phyloP scores from a whole-genome alignment of 2,329 filamentous ascomycete genomes.

The Fusarium albidum region DNA sequence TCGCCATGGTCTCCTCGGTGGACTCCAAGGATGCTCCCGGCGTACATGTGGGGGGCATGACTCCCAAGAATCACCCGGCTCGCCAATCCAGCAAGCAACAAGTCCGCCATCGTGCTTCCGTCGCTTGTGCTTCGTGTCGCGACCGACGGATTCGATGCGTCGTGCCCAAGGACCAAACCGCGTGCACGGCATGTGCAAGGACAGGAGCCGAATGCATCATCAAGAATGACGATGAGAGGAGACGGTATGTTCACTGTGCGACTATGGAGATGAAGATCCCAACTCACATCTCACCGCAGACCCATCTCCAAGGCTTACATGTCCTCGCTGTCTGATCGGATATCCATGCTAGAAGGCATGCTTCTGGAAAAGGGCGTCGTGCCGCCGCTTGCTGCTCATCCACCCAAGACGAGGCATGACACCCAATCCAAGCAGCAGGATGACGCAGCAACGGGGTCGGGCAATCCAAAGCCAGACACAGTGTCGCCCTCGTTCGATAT shows the following conservation, averaged over 20 bases:
- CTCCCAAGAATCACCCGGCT: constrained; percentile 37
- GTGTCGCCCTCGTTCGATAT: constrained; percentile 34
- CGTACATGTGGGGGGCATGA: constrained; percentile 34
- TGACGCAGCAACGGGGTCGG: not conserved
- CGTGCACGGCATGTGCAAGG: constrained; percentile 62
- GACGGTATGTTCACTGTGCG: constrained; percentile 50
- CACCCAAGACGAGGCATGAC: constrained; percentile 59
- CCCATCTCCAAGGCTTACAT: constrained; percentile 67
- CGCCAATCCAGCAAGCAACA: constrained; percentile 47
- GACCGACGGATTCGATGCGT: constrained; percentile 59
- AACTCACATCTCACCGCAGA: constrained; percentile 42
- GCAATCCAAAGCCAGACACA: constrained; percentile 9
- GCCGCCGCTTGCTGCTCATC: constrained; percentile 60
- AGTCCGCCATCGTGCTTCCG: constrained; percentile 58
- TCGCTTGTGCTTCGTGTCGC: constrained; percentile 63
- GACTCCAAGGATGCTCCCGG: constrained; percentile 24
- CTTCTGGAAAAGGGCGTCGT: constrained; percentile 58
- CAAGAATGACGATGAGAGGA: constrained; percentile 64
- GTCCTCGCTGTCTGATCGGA: constrained; percentile 63
- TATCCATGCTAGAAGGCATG: constrained; percentile 60
- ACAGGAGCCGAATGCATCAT: constrained; percentile 61
- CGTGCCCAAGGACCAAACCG: constrained; percentile 58
- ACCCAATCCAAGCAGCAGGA: constrained; percentile 40
- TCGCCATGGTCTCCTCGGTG: constrained; percentile 28
- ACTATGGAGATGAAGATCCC: not conserved